phyloP scores from a whole-genome alignment of 225 moss, liverwort and hornwort species.

The Neckera pumila region DNA sequence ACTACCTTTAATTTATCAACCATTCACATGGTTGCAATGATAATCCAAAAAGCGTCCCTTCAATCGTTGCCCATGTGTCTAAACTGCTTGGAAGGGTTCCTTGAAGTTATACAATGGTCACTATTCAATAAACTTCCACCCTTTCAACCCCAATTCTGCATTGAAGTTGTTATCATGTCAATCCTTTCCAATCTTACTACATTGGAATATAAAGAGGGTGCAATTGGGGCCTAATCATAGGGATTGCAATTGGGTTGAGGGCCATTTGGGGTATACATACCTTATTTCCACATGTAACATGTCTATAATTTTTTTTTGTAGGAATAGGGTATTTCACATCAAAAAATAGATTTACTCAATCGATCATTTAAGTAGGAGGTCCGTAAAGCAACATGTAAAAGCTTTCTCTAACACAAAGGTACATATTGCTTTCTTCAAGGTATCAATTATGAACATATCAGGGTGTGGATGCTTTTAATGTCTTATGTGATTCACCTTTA shows the following conservation, averaged over 20 bases:
- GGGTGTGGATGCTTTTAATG: background rate
- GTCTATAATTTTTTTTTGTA: background rate
- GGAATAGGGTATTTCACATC: accelerated
- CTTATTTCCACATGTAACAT: background rate
- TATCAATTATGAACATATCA: background rate
- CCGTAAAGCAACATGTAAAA: background rate
- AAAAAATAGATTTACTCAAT: background rate
- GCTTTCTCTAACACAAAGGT: background rate
- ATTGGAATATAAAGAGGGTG: background rate
- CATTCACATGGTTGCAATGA: background rate
- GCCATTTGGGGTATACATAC: background rate
- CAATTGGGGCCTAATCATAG: background rate
- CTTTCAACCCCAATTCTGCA: background rate
- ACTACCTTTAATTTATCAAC: background rate
- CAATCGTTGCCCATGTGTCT: background rate
- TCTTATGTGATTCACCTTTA: background rate
- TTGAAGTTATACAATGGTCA: background rate
- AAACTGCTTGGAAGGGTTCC: background rate
- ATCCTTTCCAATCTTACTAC: background rate
- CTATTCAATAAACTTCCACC: background rate
- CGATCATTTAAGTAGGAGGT: background rate
- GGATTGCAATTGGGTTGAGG: background rate
- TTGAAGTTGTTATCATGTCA: background rate
- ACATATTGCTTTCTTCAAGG: background rate
- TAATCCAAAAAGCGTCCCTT: accelerated